phyloP scores from a whole-genome alignment of 2,329 filamentous ascomycete species.

The Arthrobotrys sphaeroides region DNA sequence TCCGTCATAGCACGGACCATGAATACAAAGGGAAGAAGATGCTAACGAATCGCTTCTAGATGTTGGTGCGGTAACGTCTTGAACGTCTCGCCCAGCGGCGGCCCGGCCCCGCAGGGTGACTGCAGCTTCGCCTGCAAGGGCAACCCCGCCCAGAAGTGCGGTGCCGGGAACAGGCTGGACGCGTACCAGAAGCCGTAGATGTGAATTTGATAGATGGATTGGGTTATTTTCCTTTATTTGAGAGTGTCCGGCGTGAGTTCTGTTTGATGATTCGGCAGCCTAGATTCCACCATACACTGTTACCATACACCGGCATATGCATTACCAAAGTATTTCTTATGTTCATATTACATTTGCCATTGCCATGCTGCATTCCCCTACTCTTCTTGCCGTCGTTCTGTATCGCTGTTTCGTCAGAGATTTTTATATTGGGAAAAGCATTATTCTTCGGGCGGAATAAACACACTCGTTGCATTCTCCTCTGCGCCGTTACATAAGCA shows the following conservation, averaged over 20 bases:
- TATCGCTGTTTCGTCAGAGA: background rate
- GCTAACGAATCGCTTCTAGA: background rate
- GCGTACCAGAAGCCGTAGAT: constrained; percentile 27
- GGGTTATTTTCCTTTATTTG: background rate
- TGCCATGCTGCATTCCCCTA: background rate
- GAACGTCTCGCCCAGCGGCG: constrained; percentile 12
- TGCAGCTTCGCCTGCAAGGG: constrained; percentile 31
- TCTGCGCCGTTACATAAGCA: background rate
- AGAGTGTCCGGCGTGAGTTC: background rate
- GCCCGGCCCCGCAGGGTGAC: constrained; percentile 2
- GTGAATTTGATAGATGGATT: background rate
- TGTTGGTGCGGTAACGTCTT: constrained; percentile 27
- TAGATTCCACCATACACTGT: background rate
- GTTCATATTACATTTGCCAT: constrained; percentile 21
- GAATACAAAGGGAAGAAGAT: constrained; percentile 28
- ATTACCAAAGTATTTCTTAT: no score
- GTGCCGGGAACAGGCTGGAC: constrained; percentile 32
- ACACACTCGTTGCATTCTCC: background rate
- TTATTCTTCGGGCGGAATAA: background rate
- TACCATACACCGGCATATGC: constrained; percentile 37
- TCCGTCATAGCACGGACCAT: constrained; percentile 51
- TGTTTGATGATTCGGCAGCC: background rate
- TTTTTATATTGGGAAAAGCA: background rate
- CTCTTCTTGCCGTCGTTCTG: background rate
- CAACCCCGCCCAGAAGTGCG: constrained; percentile 22